Evolutionary conservation across 805 yeast genomes (phyloP).

Genomic region (Ogataea populi-albae): DNA sequence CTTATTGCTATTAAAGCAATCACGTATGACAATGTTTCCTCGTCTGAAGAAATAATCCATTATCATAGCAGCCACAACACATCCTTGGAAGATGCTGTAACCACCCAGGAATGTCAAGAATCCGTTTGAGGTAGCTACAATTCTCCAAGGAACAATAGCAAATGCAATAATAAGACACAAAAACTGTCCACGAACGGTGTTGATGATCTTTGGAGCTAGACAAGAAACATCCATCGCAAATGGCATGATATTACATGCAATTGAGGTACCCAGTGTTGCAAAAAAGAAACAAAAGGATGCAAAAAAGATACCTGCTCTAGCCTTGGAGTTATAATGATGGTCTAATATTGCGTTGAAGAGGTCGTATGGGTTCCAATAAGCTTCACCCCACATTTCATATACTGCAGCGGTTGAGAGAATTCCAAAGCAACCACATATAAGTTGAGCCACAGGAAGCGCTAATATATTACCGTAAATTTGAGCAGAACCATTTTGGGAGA

Average conservation of each 20-base stretch:
- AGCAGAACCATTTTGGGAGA: too few relatives aligned
- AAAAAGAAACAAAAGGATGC: constrained; percentile 39
- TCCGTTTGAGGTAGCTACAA: constrained; percentile 36
- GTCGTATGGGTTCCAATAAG: constrained; percentile 44
- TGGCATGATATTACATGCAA: constrained; percentile 23
- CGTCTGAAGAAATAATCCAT: constrained; percentile 31
- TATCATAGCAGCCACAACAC: constrained; percentile 42
- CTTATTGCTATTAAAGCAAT: constrained; percentile 1
- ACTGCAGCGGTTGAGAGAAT: constrained; percentile 6
- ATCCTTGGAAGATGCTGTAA: constrained; percentile 41
- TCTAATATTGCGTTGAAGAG: constrained; percentile 38
- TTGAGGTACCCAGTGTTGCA: constrained; percentile 44
- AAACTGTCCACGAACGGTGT: constrained; percentile 33
- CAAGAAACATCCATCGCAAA: constrained; percentile 46
- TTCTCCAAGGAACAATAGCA: constrained; percentile 42
- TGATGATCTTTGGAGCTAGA: constrained; percentile 37
- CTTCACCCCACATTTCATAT: constrained; percentile 33
- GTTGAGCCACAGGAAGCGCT: constrained; percentile 4
- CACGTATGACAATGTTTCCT: constrained; percentile 4
- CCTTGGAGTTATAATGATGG: constrained; percentile 35
- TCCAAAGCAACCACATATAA: constrained; percentile 6
- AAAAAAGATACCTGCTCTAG: constrained; percentile 43
- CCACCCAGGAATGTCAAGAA: constrained; percentile 44
- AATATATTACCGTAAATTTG: constrained; percentile 3
- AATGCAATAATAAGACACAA: constrained; percentile 35